Evolutionary conservation across 2,329 filamentous ascomycete genomes (phyloP).

Genomic region (Pseudopyricularia cyperi): DNA sequence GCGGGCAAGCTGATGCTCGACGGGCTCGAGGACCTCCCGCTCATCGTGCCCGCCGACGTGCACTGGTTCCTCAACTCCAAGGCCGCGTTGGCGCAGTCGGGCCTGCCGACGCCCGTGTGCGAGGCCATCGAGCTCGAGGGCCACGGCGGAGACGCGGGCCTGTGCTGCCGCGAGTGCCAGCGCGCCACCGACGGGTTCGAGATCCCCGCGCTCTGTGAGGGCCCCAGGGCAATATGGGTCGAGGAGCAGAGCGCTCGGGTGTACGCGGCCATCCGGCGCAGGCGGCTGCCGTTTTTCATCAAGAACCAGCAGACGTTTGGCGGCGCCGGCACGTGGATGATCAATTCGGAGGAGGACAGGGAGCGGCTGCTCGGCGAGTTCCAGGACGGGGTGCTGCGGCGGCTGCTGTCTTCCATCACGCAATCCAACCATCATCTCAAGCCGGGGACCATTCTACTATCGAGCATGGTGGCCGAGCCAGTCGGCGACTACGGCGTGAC

Average conservation of each 20-base stretch:
- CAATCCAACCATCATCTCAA: constrained; percentile 16
- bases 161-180: constrained; percentile 2
- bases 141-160: not conserved
- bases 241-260: constrained; percentile 12
- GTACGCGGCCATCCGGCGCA: constrained; percentile 10
- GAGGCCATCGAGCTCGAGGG: constrained; percentile 14
- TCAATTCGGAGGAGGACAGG: constrained; percentile 14
- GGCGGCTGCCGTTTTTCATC: constrained; percentile 20
- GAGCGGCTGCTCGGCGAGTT: constrained; percentile 11
- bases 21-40: constrained; percentile 14
- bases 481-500: constrained; percentile 19
- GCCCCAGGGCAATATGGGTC: constrained; percentile 16
- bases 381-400: constrained; percentile 13
- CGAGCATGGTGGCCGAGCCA: constrained; percentile 16
- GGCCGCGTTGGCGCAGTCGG: constrained; percentile 18
- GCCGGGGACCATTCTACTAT: constrained; percentile 18
- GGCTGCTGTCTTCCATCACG: constrained; percentile 17
- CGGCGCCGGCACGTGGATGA: constrained; percentile 21
- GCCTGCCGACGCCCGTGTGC: constrained; percentile 17
- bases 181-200: not conserved
- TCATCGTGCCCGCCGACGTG: constrained; percentile 15
- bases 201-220: constrained; percentile 12
- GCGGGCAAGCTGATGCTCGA: constrained; percentile 17
- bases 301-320: constrained; percentile 24
- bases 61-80: constrained; percentile 24